Conservation (phyloP, 768 basidiomycete species). For the Crucibulum laeve region DNA sequence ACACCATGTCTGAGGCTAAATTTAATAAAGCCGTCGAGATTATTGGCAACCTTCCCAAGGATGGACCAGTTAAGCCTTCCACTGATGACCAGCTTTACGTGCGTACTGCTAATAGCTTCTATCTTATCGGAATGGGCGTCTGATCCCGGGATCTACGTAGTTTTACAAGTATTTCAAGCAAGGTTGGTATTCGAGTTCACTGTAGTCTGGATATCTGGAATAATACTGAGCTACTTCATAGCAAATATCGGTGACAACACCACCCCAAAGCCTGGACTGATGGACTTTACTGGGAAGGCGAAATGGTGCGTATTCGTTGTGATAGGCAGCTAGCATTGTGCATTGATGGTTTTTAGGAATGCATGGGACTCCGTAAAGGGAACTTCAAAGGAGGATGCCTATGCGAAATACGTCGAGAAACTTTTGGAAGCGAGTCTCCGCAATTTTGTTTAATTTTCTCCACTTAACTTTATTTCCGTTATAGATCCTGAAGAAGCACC, state of each 20-base stretch:
- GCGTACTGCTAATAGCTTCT: slow-evolving; percentile 22
- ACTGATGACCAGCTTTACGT: slow-evolving; percentile 78
- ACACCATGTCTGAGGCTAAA: slow-evolving; percentile 61
- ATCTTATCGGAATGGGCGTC: slow-evolving; percentile 7
- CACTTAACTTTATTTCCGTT: background rate
- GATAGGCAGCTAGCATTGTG: slow-evolving; percentile 1
- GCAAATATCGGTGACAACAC: slow-evolving; percentile 74
- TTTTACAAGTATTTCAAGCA: slow-evolving; percentile 96
- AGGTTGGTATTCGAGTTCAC: slow-evolving; percentile 38
- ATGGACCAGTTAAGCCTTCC: slow-evolving; percentile 73
- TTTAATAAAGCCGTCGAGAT: slow-evolving; percentile 76
- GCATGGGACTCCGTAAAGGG: slow-evolving; percentile 83
- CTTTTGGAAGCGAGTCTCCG: slow-evolving; percentile 57
- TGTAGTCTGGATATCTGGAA: background rate
- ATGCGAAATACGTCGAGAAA: slow-evolving; percentile 68
- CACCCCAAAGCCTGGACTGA: slow-evolving; percentile 59
- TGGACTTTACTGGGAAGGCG: slow-evolving; percentile 84
- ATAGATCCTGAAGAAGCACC: slow-evolving; percentile 55
- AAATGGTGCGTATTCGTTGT: slow-evolving; percentile 63
- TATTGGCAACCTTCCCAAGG: slow-evolving; percentile 66
- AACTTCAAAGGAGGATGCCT: slow-evolving; percentile 65
- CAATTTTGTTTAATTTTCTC: slow-evolving; percentile 1
- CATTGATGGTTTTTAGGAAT: slow-evolving; percentile 48
- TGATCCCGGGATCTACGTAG: slow-evolving; percentile 32
- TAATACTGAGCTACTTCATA: slow-evolving; percentile 21